phyloP scores from a whole-genome alignment of 2,329 filamentous ascomycete species.

The Fusarium haematococcum region DNA sequence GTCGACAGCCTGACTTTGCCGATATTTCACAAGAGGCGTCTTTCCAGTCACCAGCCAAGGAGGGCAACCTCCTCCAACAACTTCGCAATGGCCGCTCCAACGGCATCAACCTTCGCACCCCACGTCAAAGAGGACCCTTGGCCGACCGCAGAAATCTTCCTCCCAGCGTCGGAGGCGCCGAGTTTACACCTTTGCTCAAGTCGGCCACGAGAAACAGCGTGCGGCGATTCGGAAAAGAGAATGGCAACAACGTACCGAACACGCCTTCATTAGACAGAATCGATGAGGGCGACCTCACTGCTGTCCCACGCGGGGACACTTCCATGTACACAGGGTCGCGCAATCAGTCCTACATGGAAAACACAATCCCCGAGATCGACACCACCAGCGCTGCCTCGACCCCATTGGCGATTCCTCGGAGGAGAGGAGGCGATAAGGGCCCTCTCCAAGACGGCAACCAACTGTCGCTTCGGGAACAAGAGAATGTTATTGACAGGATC shows the following conservation, averaged over 20 bases:
- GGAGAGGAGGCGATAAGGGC: conserved; percentile 71
- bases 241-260: conserved; percentile 66
- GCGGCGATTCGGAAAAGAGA: conserved; percentile 73
- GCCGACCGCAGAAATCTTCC: conserved; percentile 79
- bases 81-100: conserved; percentile 74
- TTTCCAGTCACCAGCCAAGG: conserved; percentile 82
- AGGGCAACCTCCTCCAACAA: conserved; percentile 76
- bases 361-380: conserved; percentile 79
- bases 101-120: conserved; percentile 75
- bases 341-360: conserved; percentile 73
- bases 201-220: conserved; percentile 79
- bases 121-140: conserved; percentile 76
- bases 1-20: conserved; percentile 73
- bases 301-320: conserved; percentile 78
- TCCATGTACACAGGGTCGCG: conserved; percentile 76
- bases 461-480: conserved; percentile 91
- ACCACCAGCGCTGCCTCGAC: conserved; percentile 87
- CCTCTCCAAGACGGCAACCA: conserved; percentile 88
- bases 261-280: conserved; percentile 79
- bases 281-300: conserved; percentile 79
- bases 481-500: conserved; percentile 93
- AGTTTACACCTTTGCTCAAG: conserved; percentile 96
- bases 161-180: conserved; percentile 72
- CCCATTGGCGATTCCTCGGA: conserved; percentile 77
- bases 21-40: conserved; percentile 90